Evolutionary conservation across 1,284 basidiomycete species (phyloP), one percentile per base, ranked within the genome.

Genomic region (Ceratobasidium sp.): DNA sequence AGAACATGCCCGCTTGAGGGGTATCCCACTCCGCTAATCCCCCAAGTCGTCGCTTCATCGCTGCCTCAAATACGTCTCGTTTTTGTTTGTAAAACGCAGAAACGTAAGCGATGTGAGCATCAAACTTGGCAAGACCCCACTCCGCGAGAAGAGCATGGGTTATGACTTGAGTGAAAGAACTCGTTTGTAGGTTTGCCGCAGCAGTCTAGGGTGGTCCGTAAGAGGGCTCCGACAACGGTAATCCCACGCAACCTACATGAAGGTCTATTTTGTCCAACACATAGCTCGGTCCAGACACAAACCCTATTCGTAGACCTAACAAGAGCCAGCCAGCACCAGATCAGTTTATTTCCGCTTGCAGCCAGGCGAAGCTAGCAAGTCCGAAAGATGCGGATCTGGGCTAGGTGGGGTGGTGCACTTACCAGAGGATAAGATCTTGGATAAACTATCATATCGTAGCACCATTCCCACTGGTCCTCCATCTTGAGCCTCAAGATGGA

Each of bases 1-100:
- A 91, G 86, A 97, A 96, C 94, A 96, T 94, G 80, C 97, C 97
- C 2, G 97, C 94, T 73, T 95, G 92, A 0, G 97, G 97, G 0
- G 89, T 88, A 56, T 87, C 90, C 96, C 97, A 99, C 81, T 93
- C 92, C 5, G 92, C 95, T 26, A 97, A 85, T 1, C 91, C 94
- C 26, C 2, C 49, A 44, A 98, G 89, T 83, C 97, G 89, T 83
- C 89, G 90, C 77, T 89, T 87, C 84, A 97, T 93, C 44, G 93
- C 92, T 0, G 85, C 84, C 83, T 97, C 94, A 84, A 98, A 98
- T 10, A 91, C 87, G 83, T 95, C 92, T 33, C 96, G 88, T 83
- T 95, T 94, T 81, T 87, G 84, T 73, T 90, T 89, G 86, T 99
- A 99, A 85, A 97, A 96, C 3, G 87, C 86, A 3, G 96, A 91